Evolutionary conservation across 768 basidiomycete species (phyloP), one percentile per base, ranked within the genome.

Genomic region (Pulveroboletus frians): DNA sequence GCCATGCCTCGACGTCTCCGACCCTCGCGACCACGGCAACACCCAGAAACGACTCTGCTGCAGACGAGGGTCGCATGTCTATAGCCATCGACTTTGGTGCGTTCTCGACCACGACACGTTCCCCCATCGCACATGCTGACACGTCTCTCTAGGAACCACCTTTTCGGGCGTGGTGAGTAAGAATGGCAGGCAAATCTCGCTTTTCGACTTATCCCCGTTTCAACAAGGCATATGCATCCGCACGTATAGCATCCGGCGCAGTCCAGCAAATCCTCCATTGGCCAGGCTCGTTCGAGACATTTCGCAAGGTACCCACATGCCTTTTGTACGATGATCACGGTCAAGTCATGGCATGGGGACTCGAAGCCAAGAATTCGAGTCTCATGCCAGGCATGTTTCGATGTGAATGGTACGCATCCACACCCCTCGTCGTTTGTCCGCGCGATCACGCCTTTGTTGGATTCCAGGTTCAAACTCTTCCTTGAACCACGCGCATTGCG

Each of bases 231-330:
- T 94, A 88, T 60, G 90, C 86, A 7, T 92, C 89, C 8, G 85
- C 89, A 10, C 83, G 91, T 54, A 86, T 92, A 50, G 80, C 85
- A 9, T 78, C 77, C 0, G 92, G 92, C 14, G 76, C 76, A 54
- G 77, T 92, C 5, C 91, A 91, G 55, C 90, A 92, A 61, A 90
- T 93, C 47, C 68, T 93, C 15, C 78, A 79, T 51, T 93, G 91
- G 91, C 90, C 88, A 0, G 88, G 88, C 6, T 85, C 85, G 3
- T 78, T 83, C 54, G 91, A 92, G 67, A 90, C 85, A 1, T 92
- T 88, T 73, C 76, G 89, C 61, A 92, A 93, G 71, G 83, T 78
- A 35, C 87, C 91, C 1, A 92, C 92, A 1, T 92, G 91, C 66
- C 73, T 94, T 31, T 65, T 92, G 14, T 94, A 92, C 54, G 83